Evolutionary conservation across 768 basidiomycete genomes (phyloP).

Genomic region (Lentinula sp.): DNA sequence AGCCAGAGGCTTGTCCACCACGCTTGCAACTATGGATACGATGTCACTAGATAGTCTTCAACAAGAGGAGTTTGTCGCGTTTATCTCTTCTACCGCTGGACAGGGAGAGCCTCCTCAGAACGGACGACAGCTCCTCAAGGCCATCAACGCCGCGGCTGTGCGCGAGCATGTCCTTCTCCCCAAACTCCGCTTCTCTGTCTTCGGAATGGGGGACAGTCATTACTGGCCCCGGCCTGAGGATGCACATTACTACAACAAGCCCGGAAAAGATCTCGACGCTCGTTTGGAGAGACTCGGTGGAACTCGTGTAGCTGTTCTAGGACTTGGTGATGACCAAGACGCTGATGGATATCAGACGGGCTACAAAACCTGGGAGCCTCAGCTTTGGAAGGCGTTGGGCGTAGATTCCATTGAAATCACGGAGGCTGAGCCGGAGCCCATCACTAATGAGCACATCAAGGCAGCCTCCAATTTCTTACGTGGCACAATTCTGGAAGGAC

Average conservation of each 20-base stretch:
- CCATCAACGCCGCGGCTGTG: conserved; percentile 60
- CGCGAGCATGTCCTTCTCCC: conserved; percentile 54
- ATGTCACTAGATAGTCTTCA: conserved; percentile 68
- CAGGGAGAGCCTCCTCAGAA: conserved; percentile 99
- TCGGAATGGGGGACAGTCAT: conserved; percentile 96
- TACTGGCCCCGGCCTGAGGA: conserved; percentile 99
- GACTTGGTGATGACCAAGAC: conserved; percentile 95
- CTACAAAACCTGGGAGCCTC: conserved; percentile 93
- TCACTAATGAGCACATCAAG: conserved; percentile 99
- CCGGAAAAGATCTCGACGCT: conserved; percentile 83
- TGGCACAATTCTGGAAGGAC: conserved; percentile 91
- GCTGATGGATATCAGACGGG: conserved; percentile 95
- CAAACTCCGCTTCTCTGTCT: conserved; percentile 76
- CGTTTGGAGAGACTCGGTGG: conserved; percentile 78
- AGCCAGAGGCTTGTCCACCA: conserved; percentile 74
- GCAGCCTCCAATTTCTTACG: conserved; percentile 90
- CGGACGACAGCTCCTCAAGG: conserved; percentile 84
- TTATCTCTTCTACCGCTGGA: conserved; percentile 90
- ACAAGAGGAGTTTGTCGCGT: conserved; percentile 71
- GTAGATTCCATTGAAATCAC: conserved; percentile 84
- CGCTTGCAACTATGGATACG: conserved; percentile 76
- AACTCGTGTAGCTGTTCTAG: conserved; percentile 65
- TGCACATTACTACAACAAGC: conserved; percentile 97
- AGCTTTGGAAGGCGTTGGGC: conserved; percentile 90
- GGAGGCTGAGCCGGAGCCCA: conserved; percentile 92